These are phyloP conservation scores for Leccinum olivaceopallidum DNA, from an alignment of 768 basidiomycete species.

Conservation along the genomic window DNA sequence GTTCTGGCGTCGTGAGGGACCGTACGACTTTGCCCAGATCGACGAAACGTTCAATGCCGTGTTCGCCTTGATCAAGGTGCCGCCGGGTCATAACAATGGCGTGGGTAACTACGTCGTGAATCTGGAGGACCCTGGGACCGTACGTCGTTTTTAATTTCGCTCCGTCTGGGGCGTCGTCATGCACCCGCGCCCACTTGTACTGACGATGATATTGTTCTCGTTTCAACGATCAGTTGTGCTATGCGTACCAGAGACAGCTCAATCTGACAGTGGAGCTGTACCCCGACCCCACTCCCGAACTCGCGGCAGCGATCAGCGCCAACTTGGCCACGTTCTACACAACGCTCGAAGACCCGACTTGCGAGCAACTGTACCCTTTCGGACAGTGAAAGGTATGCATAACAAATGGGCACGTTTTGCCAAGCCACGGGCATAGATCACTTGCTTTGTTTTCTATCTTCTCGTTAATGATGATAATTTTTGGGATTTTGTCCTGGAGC, in stretches of 20 bases:
- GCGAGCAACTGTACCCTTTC: constrained; percentile 19
- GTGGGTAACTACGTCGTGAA: constrained; percentile 17
- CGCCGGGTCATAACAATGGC: constrained; percentile 21
- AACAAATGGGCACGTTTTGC: not conserved
- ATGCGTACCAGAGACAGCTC: constrained; percentile 21
- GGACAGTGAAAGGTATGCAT: constrained; percentile 8
- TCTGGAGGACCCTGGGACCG: constrained; percentile 11
- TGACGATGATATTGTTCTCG: constrained; percentile 1
- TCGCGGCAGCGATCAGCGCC: constrained; percentile 22
- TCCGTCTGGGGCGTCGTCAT: not conserved
- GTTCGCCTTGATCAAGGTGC: constrained; percentile 2
- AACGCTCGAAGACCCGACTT: constrained; percentile 10
- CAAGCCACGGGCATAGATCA: not conserved
- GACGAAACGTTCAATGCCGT: not conserved
- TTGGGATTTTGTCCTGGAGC: not conserved
- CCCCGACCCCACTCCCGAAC: constrained; percentile 23
- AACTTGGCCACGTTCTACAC: constrained; percentile 22
- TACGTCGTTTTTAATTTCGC: constrained; percentile 5
- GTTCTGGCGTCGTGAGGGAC: constrained; percentile 19
- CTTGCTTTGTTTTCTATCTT: not conserved
- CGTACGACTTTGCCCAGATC: constrained; percentile 13
- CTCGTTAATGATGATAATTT: not conserved
- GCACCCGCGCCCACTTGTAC: not conserved
- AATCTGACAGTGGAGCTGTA: constrained; percentile 24
- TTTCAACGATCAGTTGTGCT: constrained; percentile 14